Conservation (phyloP, 495 filamentous ascomycete genomes). For the Melanomma pulvis-pyrius region DNA sequence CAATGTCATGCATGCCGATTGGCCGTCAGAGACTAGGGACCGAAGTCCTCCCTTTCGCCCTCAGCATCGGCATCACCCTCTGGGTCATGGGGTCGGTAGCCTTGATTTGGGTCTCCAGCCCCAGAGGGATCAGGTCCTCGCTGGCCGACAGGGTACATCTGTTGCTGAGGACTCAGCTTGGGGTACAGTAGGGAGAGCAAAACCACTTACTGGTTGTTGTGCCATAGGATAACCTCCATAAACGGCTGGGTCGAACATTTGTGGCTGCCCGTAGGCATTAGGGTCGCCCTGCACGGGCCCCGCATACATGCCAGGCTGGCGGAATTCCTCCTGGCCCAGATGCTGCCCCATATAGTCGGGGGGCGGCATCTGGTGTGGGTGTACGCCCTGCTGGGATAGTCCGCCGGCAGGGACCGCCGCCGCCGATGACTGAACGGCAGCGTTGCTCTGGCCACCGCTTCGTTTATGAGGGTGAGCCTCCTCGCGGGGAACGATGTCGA, state of each 20-base stretch:
- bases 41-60: slow-evolving; percentile 55
- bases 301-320: slow-evolving; percentile 75
- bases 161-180: slow-evolving; percentile 30
- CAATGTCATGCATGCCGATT: background rate
- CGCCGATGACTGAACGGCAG: slow-evolving; percentile 52
- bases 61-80: slow-evolving; percentile 61
- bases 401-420: slow-evolving; percentile 40
- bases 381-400: slow-evolving; percentile 55
- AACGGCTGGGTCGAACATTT: slow-evolving; percentile 78
- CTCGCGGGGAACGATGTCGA: slow-evolving; percentile 96
- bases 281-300: slow-evolving; percentile 73
- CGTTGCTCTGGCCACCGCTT: slow-evolving; percentile 59
- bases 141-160: slow-evolving; percentile 64
- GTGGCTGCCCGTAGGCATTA: slow-evolving; percentile 69
- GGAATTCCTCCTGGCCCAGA: slow-evolving; percentile 65
- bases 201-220: slow-evolving; percentile 73
- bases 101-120: slow-evolving; percentile 46
- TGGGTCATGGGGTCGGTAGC: slow-evolving; percentile 44
- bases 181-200: slow-evolving; percentile 15
- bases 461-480: slow-evolving; percentile 81
- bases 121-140: slow-evolving; percentile 52
- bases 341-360: slow-evolving; percentile 61
- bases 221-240: slow-evolving; percentile 81
- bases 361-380: slow-evolving; percentile 69
- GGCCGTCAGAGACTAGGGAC: slow-evolving; percentile 2